Conservation (phyloP, 1,284 basidiomycete species). For the Neotropicomus parvogracilis region DNA sequence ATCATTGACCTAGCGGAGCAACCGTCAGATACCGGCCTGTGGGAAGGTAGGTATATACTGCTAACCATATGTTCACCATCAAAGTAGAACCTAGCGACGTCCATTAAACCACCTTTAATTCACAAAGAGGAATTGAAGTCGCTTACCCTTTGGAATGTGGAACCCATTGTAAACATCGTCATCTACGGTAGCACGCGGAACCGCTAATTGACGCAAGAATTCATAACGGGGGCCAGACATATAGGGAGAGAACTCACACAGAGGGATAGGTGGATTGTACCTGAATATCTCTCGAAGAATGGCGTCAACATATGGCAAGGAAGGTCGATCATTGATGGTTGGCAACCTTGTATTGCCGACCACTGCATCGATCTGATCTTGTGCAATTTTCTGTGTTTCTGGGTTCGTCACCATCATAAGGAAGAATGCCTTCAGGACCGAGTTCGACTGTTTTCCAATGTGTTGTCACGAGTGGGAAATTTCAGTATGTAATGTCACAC, state of each 20-base stretch:
- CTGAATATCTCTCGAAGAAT: not conserved
- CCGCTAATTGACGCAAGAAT: not conserved
- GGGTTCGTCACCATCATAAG: no score
- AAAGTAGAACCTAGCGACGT: not conserved
- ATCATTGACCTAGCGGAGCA: not conserved
- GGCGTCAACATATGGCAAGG: not conserved
- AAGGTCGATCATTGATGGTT: no score
- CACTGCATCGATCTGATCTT: no score
- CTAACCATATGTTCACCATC: not conserved
- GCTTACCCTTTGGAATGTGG: not conserved
- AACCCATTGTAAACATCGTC: constrained; percentile 6
- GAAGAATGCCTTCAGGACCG: no score
- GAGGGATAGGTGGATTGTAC: not conserved
- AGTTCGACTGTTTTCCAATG: not conserved
- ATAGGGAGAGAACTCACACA: constrained; percentile 7
- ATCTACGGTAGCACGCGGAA: constrained; percentile 2
- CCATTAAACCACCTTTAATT: no score
- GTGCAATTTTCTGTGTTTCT: no score
- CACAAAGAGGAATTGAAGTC: no score
- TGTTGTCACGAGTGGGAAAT: no score
- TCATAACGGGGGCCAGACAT: not conserved
- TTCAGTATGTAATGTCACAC: not conserved
- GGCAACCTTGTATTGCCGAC: no score
- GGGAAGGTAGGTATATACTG: not conserved
- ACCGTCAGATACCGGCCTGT: not conserved